Base-by-base conservation (phyloP, 2,329 filamentous ascomycete species). In the Pochonia chlamydosporia region DNA sequence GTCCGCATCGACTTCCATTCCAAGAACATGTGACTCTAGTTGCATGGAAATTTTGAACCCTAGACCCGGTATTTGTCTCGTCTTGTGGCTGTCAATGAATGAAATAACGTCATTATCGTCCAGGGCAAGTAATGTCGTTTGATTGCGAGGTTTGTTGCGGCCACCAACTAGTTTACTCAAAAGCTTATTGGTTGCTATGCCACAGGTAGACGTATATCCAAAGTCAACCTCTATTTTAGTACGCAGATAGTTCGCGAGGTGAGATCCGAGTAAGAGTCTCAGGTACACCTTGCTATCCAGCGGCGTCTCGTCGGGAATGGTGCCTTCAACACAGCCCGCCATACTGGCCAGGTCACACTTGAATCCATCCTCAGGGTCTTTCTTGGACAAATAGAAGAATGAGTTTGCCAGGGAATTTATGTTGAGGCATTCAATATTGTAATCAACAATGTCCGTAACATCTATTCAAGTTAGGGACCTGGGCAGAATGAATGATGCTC, bases 121-220 rank as follows among this genome's bases (percentile, higher is more conserved):
- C 2, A 85, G 79, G 5, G 86, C 82, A 37, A 95, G 67, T 7
- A 97, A 70, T 0, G 87, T 89, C 0, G 92, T 97, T 65, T 97
- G 93, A 51, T 81, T 85, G 49, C 84, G 84, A 1, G 92, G 92
- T 67, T 97, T 97, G 63, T 96, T 82, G 49, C 85, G 72, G 62
- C 82, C 87, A 11, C 92, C 92, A 9, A 83, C 87, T 13, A 97
- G 75, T 65, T 97, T 97, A 49, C 87, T 82, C 10, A 96, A 73
- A 5, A 92, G 66, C 65, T 97, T 97, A 59, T 85, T 92, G 1
- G 89, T 95, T 3, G 90, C 85, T 20, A 97, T 82, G 4, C 92
- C 92, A 36, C 88, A 90, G 1, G 91, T 92, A 24, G 86, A 86
- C 0, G 90, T 96, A 66, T 92, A 96, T 2, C 89, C 89, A 58